These are phyloP conservation scores for Cytospora mali DNA, from an alignment of 2,329 filamentous ascomycete genomes.

Conservation along the genomic window DNA sequence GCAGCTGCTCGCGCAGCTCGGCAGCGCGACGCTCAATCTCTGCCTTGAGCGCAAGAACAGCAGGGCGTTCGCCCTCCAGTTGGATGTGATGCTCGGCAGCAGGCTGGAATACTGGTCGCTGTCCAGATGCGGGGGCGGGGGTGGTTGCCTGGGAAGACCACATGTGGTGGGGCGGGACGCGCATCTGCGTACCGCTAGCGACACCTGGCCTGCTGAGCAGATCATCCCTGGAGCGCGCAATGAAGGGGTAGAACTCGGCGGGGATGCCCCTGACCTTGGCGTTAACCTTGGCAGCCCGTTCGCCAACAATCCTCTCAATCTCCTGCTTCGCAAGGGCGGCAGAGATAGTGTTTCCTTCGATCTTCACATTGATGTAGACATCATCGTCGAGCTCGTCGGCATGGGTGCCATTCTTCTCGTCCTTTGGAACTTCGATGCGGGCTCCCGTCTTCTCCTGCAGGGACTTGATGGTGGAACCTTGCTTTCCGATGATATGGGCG, in stretches of 20 bases:
- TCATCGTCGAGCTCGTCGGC: conserved; percentile 77
- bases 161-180: conserved; percentile 79
- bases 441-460: conserved; percentile 90
- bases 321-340: conserved; percentile 81
- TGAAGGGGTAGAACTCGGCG: conserved; percentile 92
- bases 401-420: conserved; percentile 61
- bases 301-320: conserved; percentile 84
- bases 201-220: conserved; percentile 69
- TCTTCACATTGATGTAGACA: conserved; percentile 77
- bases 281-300: conserved; percentile 80
- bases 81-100: conserved; percentile 80
- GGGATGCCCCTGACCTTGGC: conserved; percentile 83
- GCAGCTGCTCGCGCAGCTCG: conserved; percentile 74
- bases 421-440: conserved; percentile 84
- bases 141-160: conserved; percentile 73
- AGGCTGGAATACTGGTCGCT: conserved; percentile 70
- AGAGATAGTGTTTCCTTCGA: conserved; percentile 90
- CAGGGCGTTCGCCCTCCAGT: conserved; percentile 81
- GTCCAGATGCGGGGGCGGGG: conserved; percentile 60
- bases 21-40: conserved; percentile 79
- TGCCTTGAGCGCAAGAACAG: conserved; percentile 77
- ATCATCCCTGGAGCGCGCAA: conserved; percentile 77
- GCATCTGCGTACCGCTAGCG: conserved; percentile 75
- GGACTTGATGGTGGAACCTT: conserved; percentile 85
- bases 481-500: conserved; percentile 89